phyloP scores from a whole-genome alignment of 1,284 basidiomycete species.

The Cryptococcus sp. region DNA sequence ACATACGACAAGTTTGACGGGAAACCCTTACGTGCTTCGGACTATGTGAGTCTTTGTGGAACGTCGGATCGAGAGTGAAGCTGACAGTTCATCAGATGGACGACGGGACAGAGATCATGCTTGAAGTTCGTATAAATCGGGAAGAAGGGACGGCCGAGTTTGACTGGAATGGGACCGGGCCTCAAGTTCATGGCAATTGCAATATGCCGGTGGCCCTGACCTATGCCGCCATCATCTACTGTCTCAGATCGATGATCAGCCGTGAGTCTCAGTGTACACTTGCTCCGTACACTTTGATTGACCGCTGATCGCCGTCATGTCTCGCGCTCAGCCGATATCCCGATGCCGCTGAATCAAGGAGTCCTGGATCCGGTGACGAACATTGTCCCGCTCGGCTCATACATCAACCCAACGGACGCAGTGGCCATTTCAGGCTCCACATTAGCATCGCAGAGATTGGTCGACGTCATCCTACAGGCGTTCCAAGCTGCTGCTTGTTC shows the following conservation, averaged over 20 bases:
- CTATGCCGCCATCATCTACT: constrained; percentile 91
- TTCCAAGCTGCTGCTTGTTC: constrained; percentile 90
- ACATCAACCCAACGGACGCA: constrained; percentile 76
- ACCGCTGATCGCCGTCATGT: not conserved
- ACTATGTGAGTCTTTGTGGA: constrained; percentile 55
- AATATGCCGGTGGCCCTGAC: constrained; percentile 85
- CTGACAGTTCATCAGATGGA: constrained; percentile 45
- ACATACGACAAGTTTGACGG: constrained; percentile 19
- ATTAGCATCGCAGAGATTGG: constrained; percentile 88
- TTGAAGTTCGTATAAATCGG: constrained; percentile 80
- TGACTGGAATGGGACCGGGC: constrained; percentile 84
- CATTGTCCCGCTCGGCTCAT: constrained; percentile 72
- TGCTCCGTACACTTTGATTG: not conserved
- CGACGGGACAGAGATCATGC: constrained; percentile 48
- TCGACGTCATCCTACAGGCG: constrained; percentile 88
- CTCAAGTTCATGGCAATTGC: constrained; percentile 83
- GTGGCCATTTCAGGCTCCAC: constrained; percentile 91
- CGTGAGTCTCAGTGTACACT: constrained; percentile 55
- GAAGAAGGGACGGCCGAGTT: constrained; percentile 74
- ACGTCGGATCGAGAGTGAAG: not conserved
- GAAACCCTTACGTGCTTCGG: constrained; percentile 20
- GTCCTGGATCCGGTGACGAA: constrained; percentile 69
- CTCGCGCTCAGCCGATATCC: constrained; percentile 15
- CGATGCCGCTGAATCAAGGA: constrained; percentile 88
- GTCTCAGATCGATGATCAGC: constrained; percentile 37